Evolutionary conservation across 257 asterid species (phyloP), one percentile per base, ranked within the genome.

Genomic region (Nicotiana obtusifolia): DNA sequence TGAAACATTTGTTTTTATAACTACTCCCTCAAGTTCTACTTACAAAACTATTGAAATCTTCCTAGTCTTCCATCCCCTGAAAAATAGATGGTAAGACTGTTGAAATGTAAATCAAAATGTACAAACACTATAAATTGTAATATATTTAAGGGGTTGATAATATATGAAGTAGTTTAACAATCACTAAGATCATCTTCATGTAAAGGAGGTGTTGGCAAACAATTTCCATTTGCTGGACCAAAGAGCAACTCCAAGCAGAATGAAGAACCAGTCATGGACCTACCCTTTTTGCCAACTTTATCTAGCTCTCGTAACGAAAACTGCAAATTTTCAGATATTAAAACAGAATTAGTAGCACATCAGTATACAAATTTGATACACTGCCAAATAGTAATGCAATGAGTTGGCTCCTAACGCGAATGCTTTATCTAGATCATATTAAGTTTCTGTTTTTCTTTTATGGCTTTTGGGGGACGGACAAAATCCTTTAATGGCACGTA

Each of bases 181-280:
- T 85, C 83, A 41, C 64, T 30, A 65, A 69, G 84, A 61, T 84
- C 53, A 28, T 69, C 52, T 3, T 76, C 85, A 13, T 60, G 75
- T 56, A 81, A 87, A 30, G 84, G 79, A 83, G 90, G 90, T 24
- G 69, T 7, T 66, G 22, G 83, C 77, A 68, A 20, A 90, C 81
- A 11, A 81, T 84, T 88, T 0, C 86, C 81, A 65, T 85, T 87
- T 4, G 91, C 89, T 20, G 97, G 97, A 44, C 93, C 97, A 78
- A 91, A 92, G 71, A 94, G 84, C 87, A 94, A 33, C 88, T 94
- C 97, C 89, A 92, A 71, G 87, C 91, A 88, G 89, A 92, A 94
- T 1, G 95, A 86, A 54, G 95, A 90, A 19, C 98, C 97, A 68
- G 94, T 89, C 1, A 92, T 86, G 2, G 93, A 90, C 49, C 83